Evolutionary conservation across 2,329 filamentous ascomycete genomes (phyloP).

Genomic region (Colletotrichum cereale): DNA sequence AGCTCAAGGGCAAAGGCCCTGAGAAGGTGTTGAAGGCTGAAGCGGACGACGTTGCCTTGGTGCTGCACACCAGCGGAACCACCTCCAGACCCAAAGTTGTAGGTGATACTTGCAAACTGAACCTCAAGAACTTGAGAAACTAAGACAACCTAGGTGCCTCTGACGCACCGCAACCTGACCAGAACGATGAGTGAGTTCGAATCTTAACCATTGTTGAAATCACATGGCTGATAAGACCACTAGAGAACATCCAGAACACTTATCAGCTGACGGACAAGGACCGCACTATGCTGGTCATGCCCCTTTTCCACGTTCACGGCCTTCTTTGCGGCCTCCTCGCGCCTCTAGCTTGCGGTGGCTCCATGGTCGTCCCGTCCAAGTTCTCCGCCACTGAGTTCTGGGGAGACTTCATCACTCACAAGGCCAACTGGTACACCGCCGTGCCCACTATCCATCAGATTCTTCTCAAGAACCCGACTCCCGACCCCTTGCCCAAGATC

Average conservation of each 20-base stretch:
- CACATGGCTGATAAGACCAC: neutral
- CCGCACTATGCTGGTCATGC: constrained; percentile 90
- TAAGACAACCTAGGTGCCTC: constrained; percentile 68
- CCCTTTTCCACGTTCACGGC: constrained; percentile 92
- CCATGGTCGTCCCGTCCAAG: constrained; percentile 80
- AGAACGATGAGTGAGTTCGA: constrained; percentile 77
- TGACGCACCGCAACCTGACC: constrained; percentile 85
- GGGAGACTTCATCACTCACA: constrained; percentile 78
- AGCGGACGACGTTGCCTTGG: constrained; percentile 84
- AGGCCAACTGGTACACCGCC: constrained; percentile 92
- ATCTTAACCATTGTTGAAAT: constrained; percentile 18
- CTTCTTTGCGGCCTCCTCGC: constrained; percentile 85
- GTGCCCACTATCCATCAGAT: constrained; percentile 96
- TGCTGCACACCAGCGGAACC: constrained; percentile 86
- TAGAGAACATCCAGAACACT: constrained; percentile 81
- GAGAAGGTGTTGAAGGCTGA: constrained; percentile 63
- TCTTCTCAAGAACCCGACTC: constrained; percentile 79
- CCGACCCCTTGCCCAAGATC: constrained; percentile 77
- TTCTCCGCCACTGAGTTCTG: constrained; percentile 90
- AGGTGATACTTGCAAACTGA: constrained; percentile 46
- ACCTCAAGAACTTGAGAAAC: neutral
- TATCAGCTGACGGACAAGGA: constrained; percentile 79
- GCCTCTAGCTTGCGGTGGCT: constrained; percentile 80
- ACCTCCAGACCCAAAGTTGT: constrained; percentile 88
- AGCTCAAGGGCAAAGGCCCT: constrained; percentile 62